Percentiles rank a stretch among this genome's conserved stretches.
These are phyloP conservation scores for Smittium mucronatum DNA, from an alignment of 371 early-diverging fungal species.

Conservation along the genomic window DNA sequence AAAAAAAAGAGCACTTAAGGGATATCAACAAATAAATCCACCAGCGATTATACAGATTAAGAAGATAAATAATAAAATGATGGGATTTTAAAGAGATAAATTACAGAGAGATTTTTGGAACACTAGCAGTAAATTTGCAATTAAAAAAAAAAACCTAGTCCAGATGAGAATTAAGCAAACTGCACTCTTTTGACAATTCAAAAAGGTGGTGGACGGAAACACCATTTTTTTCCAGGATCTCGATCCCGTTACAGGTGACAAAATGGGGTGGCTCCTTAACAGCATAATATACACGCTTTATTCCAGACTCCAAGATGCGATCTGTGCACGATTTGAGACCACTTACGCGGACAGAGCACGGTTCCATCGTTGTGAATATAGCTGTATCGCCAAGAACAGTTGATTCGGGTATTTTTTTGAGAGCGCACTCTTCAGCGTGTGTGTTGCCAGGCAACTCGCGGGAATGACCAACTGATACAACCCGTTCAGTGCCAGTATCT, in stretches of 20 bases:
- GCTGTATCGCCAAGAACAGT: neutral
- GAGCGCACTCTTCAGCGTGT: constrained; percentile 32
- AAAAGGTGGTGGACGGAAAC: constrained; percentile 16
- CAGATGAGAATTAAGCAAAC: constrained; percentile 18
- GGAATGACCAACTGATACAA: constrained; percentile 26
- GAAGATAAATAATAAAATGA: no score
- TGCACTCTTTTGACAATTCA: constrained; percentile 23
- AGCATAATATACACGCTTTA: constrained; percentile 17
- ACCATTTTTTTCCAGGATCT: constrained; percentile 14
- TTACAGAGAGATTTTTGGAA: no score
- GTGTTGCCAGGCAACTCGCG: constrained; percentile 31
- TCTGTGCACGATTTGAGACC: constrained; percentile 23
- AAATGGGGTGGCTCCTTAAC: constrained; percentile 22
- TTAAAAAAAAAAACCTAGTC: no score
- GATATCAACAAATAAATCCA: no score
- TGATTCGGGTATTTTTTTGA: constrained; percentile 4
- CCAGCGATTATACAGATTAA: no score
- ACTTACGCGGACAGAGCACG: constrained; percentile 27
- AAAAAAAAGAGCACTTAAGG: no score
- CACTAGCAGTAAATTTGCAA: no score
- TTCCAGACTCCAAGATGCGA: constrained; percentile 15
- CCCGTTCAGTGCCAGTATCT: neutral
- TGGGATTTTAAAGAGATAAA: no score
- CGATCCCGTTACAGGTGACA: constrained; percentile 25
- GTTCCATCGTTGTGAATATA: constrained; percentile 34